Percentiles rank a stretch among this genome's conserved stretches.
Evolutionary conservation across 352 stramenopile genomes (phyloP).

Genomic region (Phytopythium chamaehyphon): DNA sequence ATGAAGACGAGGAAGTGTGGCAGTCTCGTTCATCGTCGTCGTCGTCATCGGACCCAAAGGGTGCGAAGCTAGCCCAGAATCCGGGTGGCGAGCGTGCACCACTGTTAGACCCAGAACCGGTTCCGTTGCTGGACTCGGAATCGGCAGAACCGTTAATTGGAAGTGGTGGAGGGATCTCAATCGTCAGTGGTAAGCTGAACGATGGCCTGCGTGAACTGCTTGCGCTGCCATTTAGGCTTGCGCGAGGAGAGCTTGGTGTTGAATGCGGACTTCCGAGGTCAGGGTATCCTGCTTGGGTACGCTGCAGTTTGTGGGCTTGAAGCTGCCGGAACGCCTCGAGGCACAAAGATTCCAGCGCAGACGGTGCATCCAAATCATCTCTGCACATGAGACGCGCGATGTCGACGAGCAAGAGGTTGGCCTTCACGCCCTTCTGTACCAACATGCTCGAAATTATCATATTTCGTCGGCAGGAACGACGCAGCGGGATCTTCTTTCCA

Average conservation of each 20-base stretch:
- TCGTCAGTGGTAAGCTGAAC: conserved; percentile 28
- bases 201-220: background rate
- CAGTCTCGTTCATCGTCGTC: conserved; percentile 37
- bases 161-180: conserved; percentile 29
- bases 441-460: conserved; percentile 79
- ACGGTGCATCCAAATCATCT: conserved; percentile 75
- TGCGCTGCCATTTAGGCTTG: background rate
- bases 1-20: conserved; percentile 11
- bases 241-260: conserved; percentile 6
- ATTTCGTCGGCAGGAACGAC: conserved; percentile 67
- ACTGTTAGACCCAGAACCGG: conserved; percentile 29
- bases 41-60: conserved; percentile 60
- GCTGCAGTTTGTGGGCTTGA: conserved; percentile 27
- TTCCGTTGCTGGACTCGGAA: conserved; percentile 7
- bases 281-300: conserved; percentile 17
- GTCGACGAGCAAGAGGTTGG: conserved; percentile 58
- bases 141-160: conserved; percentile 1
- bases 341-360: conserved; percentile 57
- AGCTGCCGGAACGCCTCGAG: conserved; percentile 69
- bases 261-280: conserved; percentile 1
- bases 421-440: conserved; percentile 70
- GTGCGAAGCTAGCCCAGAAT: conserved; percentile 75
- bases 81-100: conserved; percentile 59
- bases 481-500: conserved; percentile 68
- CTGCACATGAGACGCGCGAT: conserved; percentile 83